These are phyloP conservation scores for Paramecium caudatum DNA, from an alignment of 73 alveolate species.

Conservation along the genomic window DNA sequence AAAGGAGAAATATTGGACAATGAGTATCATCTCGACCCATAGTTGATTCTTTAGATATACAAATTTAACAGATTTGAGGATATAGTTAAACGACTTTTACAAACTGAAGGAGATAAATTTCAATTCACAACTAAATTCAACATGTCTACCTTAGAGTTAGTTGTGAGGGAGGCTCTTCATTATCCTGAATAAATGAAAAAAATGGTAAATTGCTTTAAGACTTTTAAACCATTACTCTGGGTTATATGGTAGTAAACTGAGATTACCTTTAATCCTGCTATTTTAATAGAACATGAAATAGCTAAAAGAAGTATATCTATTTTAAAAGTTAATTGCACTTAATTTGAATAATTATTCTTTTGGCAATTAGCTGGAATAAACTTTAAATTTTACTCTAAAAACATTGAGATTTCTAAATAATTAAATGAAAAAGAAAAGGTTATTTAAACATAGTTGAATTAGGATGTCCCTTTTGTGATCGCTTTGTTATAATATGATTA, in stretches of 20 bases:
- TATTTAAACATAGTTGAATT: background rate
- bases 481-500: slow-evolving; percentile 1
- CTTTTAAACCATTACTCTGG: background rate
- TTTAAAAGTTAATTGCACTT: background rate
- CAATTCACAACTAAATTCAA: background rate
- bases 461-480: background rate
- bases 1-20: background rate
- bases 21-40: background rate
- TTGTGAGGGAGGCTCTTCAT: too few species aligned
- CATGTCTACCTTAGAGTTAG: background rate
- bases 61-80: too few species aligned
- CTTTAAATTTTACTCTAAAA: background rate
- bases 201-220: too few species aligned
- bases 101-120: too few species aligned
- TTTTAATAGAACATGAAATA: background rate
- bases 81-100: too few species aligned
- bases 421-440: background rate
- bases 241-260: background rate
- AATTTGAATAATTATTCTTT: background rate
- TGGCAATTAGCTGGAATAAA: background rate
- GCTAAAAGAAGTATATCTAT: background rate
- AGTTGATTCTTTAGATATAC: background rate
- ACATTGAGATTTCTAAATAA: background rate
- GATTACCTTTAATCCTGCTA: background rate
- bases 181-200: too few species aligned